Conservation (phyloP, 2,329 filamentous ascomycete genomes). For the Fusarium nelsonii region DNA sequence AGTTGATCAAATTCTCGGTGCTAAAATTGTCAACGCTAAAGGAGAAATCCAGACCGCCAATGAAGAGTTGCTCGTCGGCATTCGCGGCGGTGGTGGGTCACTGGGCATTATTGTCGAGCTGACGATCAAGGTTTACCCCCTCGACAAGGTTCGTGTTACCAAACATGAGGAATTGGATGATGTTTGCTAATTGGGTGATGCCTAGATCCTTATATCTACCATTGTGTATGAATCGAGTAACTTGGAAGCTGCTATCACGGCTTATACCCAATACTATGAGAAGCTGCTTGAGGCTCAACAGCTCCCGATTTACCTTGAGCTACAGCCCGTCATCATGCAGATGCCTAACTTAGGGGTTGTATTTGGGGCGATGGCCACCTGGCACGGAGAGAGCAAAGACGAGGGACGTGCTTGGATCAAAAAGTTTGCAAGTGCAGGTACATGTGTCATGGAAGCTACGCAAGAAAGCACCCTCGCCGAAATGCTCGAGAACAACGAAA, state of each 20-base stretch:
- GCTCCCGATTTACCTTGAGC: background rate
- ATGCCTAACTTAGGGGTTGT: background rate
- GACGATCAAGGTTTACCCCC: background rate
- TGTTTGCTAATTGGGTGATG: too few species aligned
- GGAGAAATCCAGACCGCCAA: constrained; percentile 10
- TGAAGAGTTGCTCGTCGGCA: constrained; percentile 9
- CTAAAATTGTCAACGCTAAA: background rate
- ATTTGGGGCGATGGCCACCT: background rate
- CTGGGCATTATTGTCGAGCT: constrained; percentile 20
- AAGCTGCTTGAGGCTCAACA: background rate
- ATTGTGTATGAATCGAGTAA: constrained; percentile 13
- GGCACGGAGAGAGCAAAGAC: background rate
- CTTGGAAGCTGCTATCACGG: rapidly evolving
- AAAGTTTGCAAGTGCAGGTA: background rate
- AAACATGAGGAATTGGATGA: too few species aligned
- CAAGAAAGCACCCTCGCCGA: background rate
- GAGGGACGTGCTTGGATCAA: background rate
- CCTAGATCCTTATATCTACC: background rate
- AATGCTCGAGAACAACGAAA: constrained; percentile 7
- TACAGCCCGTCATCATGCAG: background rate
- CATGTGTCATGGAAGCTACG: constrained; percentile 3
- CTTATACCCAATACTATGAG: constrained; percentile 8
- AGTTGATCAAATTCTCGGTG: constrained; percentile 25
- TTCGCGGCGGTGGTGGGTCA: constrained; percentile 20
- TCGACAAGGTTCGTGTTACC: background rate